Evolutionary conservation across 352 stramenopile species (phyloP).

Genomic region (Pythium pyrilobum): DNA sequence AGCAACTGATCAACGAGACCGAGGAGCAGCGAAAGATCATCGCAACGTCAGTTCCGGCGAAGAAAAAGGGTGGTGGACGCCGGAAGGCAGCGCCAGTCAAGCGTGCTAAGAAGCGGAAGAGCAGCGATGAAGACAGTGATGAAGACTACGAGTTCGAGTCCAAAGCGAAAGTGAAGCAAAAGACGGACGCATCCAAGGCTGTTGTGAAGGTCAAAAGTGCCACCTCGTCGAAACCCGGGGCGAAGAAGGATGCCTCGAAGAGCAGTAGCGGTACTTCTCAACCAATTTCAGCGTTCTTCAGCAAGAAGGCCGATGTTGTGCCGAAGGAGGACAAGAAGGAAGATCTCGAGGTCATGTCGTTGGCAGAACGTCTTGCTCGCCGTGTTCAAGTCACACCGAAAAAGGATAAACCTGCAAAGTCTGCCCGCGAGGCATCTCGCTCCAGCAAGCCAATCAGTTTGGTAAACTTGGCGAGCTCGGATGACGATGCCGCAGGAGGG

Average conservation of each 20-base stretch:
- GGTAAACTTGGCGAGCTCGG: constrained; percentile 45
- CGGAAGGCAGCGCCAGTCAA: constrained; percentile 26
- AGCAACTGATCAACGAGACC: constrained; percentile 60
- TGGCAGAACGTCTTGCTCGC: constrained; percentile 62
- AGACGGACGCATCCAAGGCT: constrained; percentile 22
- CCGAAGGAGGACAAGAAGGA: constrained; percentile 39
- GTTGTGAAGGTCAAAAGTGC: constrained; percentile 16
- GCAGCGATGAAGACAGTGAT: constrained; percentile 38
- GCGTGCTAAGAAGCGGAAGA: constrained; percentile 48
- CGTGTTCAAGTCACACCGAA: constrained; percentile 43
- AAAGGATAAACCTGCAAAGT: constrained; percentile 32
- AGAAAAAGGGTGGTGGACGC: constrained; percentile 31
- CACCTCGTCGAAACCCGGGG: constrained; percentile 12
- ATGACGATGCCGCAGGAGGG: constrained; percentile 24
- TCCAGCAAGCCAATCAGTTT: constrained; percentile 13
- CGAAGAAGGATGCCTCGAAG: constrained; percentile 21
- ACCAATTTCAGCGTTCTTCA: constrained; percentile 52
- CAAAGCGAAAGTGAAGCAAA: constrained; percentile 39
- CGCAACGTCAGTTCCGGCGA: constrained; percentile 56
- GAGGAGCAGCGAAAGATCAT: constrained; percentile 53
- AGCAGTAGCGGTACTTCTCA: background rate
- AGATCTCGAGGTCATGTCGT: constrained; percentile 67
- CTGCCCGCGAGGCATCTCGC: background rate
- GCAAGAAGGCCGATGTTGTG: constrained; percentile 13
- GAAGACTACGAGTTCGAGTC: constrained; percentile 53